Evolutionary conservation across 441 rosid genomes (phyloP), one percentile per base, ranked within the genome.

Genomic region (Jatropha podagrica): DNA sequence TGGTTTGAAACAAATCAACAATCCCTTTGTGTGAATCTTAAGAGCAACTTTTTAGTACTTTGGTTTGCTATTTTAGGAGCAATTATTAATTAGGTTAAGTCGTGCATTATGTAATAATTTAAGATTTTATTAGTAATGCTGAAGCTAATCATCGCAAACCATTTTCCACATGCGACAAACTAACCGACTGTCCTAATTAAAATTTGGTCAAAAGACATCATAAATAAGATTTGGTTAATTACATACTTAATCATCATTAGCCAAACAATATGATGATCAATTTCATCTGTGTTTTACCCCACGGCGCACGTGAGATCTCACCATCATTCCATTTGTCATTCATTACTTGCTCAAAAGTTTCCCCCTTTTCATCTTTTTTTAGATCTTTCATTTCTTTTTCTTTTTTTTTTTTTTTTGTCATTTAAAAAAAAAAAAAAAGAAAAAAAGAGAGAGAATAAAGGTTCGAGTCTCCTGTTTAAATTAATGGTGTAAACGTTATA

Each of bases 301-400:
- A 56, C 55, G 73, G 66, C 78, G 83, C 87, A 86, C 86, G 87
- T 82, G 87, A 76, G 85, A 63, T 52, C 44, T 76, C 68, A 67
- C 67, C 61, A 80, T 83, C 81, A 78, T 81, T 78, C 65, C 75
- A 13, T 70, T 73, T 70, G 65, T 56, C 68, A 70, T 67, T 68
- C 59, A 54, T 71, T 82, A 38, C 76, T 44, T 59, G 61, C 70
- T 37, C 46, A 56, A 77, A 76, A 46, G 62, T 51, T 12, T 40
- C 1, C 5, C 20, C 8, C 66, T 65, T 42, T 63, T 4, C 26
- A 41, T 15, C 17, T 32, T 44, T 49, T 49, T 63, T 51, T 23
- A 14, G 5, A 20, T 26, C 49, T 62, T 55, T 55, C 8, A 55
- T n/a, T 4, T 64, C 17, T 1, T 38, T n/a, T 23, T n/a, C 3